Conservation (phyloP, 148 eudicot species). For the Amaranthus hypochondriacus region DNA sequence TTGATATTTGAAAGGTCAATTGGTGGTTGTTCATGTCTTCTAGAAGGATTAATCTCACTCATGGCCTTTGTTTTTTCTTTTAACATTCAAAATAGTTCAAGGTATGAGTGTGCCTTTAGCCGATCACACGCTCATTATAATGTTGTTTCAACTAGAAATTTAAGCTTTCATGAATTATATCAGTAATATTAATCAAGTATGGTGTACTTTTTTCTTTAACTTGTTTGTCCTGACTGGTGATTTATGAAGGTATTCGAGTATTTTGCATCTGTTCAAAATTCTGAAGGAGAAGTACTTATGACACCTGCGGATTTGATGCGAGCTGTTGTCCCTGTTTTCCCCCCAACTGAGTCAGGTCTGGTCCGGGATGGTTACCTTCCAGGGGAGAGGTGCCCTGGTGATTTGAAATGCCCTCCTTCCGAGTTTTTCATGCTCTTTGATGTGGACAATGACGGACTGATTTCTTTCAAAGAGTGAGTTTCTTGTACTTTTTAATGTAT, state of each 20-base stretch:
- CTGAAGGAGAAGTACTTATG: constrained; percentile 52
- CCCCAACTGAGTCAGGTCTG: constrained; percentile 57
- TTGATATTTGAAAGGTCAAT: not conserved
- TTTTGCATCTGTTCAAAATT: constrained; percentile 43
- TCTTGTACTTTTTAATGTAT: not conserved
- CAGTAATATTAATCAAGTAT: not conserved
- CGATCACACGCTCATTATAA: not conserved
- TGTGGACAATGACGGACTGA: constrained; percentile 53
- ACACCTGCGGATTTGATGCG: constrained; percentile 72
- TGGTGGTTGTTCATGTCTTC: not conserved
- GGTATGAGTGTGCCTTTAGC: not conserved
- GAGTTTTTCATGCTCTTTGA: constrained; percentile 66
- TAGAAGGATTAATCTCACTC: not conserved
- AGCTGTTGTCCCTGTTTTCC: constrained; percentile 67
- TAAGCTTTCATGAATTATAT: not conserved
- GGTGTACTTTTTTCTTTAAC: not conserved
- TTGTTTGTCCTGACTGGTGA: not conserved
- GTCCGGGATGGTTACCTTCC: constrained; percentile 56
- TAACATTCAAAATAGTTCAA: not conserved
- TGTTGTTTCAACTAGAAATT: not conserved
- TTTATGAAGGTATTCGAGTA: constrained; percentile 47
- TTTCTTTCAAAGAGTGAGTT: constrained; percentile 67
- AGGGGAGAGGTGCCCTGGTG: constrained; percentile 57
- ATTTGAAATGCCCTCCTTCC: constrained; percentile 48
- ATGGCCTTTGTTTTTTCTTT: not conserved